These are phyloP conservation scores for Centella asiatica DNA, from an alignment of 129 eudicot genomes.

Conservation along the genomic window DNA sequence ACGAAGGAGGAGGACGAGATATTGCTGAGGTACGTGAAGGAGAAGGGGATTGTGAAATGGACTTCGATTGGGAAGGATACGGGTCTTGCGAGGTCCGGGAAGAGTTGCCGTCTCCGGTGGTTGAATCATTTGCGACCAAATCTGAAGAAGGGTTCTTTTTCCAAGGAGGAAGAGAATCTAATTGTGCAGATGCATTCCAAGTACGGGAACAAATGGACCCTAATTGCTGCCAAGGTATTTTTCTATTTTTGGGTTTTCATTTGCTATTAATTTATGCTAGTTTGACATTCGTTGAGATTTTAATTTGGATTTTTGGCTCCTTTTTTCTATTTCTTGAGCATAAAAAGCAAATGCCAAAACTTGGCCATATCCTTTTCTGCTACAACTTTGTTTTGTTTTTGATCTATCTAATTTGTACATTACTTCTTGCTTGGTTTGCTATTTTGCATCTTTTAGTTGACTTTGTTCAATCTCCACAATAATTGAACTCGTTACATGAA, in stretches of 20 bases:
- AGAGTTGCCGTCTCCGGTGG: constrained; percentile 49
- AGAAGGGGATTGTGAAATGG: constrained; percentile 18
- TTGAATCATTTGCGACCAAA: constrained; percentile 83
- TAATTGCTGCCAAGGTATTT: constrained; percentile 22
- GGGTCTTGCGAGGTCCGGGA: constrained; percentile 19
- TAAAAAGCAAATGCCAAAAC: no score
- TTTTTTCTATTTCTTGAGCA: no score
- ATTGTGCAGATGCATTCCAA: constrained; percentile 68
- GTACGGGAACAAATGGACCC: constrained; percentile 58
- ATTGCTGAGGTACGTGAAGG: constrained; percentile 12
- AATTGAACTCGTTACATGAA: background rate
- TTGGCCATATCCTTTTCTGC: no score
- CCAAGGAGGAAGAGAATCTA: constrained; percentile 57
- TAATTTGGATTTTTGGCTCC: no score
- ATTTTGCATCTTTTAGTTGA: background rate
- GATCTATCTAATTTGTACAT: background rate
- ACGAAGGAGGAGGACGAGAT: constrained; percentile 29
- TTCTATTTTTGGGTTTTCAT: background rate
- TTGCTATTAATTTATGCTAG: background rate
- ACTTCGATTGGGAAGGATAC: constrained; percentile 14
- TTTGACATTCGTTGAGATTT: no score
- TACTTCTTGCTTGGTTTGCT: background rate
- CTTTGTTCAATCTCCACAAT: background rate
- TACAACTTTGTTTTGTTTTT: background rate
- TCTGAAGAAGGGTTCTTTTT: constrained; percentile 71